Base-by-base conservation (phyloP, 345 rosid genomes). In the Pistacia integerrima region DNA sequence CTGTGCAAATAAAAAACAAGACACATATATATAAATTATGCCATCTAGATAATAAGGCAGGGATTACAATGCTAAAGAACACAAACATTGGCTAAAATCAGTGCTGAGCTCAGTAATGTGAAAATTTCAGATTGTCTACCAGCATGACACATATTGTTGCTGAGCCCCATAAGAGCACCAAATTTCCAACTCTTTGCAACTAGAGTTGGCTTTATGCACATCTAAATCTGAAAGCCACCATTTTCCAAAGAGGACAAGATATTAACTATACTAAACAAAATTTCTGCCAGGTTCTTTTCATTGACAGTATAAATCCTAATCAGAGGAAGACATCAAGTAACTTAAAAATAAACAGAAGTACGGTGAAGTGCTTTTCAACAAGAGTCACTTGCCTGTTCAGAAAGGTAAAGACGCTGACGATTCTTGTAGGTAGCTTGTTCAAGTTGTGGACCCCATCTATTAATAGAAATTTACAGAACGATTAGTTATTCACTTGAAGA, bases 381-480 rank as follows among this genome's bases (percentile, higher is more conserved):
- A 63, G 13, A 22, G 12, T 54, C 38, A 65, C 75, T 79, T 69
- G 78, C 93, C 91, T 90, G 93, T 70, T 90, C 91, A 28, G 90
- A 90, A 41, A 88, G 90, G 79, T 90, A 90, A 54, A 90, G 87
- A 62, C 91, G 93, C 79, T 90, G 93, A 28, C 90, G 88, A 72
- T 77, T 86, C 86, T 87, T 88, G 85, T 88, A 90, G 18, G 91
- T 87, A 44, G 94, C 85, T 85, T 85, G 88, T 59, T 90, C 94
- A 17, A 90, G 90, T 80, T 86, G 91, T 7, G 91, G 91, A 61
- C 92, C 94, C 94, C 94, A 88, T 67, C 94, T 90, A 67, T 64
- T 11, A 75, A 51, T 10, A 71, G 49, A 67, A 79, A 71, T 63
- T 5, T 36, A 48, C 41, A 44, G 4, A 61, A 33, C n/a, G 56